Evolutionary conservation across 2,329 filamentous ascomycete genomes (phyloP).

Genomic region (Xylaria sp.): DNA sequence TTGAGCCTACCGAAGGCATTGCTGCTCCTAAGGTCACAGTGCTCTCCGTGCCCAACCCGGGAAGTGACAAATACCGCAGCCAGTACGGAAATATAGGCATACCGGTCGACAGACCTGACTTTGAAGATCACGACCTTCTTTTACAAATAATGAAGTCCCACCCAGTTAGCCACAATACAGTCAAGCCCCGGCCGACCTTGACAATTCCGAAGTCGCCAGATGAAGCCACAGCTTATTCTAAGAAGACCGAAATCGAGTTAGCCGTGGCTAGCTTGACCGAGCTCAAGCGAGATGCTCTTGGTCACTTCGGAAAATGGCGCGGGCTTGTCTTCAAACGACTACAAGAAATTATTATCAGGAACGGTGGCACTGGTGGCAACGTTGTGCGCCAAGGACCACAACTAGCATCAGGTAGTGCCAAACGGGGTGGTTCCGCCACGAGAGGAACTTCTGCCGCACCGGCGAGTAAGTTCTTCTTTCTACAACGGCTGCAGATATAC

Average conservation of each 20-base stretch:
- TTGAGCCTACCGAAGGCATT: constrained; percentile 46
- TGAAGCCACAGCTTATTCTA: constrained; percentile 48
- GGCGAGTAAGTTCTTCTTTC: constrained; percentile 52
- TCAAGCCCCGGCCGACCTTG: constrained; percentile 32
- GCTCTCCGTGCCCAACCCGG: constrained; percentile 52
- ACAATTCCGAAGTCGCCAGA: constrained; percentile 49
- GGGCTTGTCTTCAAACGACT: constrained; percentile 75
- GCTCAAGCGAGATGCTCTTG: constrained; percentile 74
- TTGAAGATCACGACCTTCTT: constrained; percentile 40
- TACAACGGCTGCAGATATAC: constrained; percentile 32
- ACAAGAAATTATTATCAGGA: constrained; percentile 71
- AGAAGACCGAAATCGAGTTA: constrained; percentile 53
- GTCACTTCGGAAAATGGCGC: constrained; percentile 85
- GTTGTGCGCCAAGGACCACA: constrained; percentile 41
- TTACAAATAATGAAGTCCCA: constrained; percentile 38
- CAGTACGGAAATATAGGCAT: constrained; percentile 45
- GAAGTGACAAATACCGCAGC: constrained; percentile 47
- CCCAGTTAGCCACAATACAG: constrained; percentile 10
- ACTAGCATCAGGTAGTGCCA: constrained; percentile 49
- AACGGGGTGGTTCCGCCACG: constrained; percentile 51
- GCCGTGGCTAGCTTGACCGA: constrained; percentile 61
- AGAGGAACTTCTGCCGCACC: constrained; percentile 48
- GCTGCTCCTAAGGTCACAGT: constrained; percentile 46
- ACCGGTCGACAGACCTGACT: constrained; percentile 37
- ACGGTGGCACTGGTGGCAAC: constrained; percentile 49